phyloP scores from a whole-genome alignment of 2,329 filamentous ascomycete genomes.

The Geosmithia flava region DNA sequence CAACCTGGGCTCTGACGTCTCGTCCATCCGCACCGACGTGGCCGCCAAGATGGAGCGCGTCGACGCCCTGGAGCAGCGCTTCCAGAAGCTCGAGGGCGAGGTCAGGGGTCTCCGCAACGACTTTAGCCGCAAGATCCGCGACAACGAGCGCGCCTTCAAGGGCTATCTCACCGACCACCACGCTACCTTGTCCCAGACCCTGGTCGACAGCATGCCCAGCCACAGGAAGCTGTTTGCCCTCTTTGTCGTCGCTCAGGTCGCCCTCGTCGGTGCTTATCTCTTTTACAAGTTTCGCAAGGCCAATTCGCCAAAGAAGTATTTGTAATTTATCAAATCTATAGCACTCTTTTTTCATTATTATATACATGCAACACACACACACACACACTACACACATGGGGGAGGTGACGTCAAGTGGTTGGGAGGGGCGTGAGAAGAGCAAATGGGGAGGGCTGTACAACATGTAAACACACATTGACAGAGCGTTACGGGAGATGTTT shows the following conservation, averaged over 20 bases:
- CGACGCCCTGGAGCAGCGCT: conserved; percentile 27
- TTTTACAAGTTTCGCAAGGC: conserved; percentile 70
- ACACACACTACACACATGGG: not conserved
- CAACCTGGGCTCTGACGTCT: conserved; percentile 32
- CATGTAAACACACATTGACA: not conserved
- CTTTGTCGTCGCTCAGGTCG: conserved; percentile 61
- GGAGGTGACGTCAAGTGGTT: not conserved
- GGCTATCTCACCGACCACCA: conserved; percentile 38
- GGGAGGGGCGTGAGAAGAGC: not conserved
- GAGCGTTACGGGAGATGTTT: not conserved
- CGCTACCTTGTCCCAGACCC: conserved; percentile 31
- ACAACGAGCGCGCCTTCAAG: conserved; percentile 39
- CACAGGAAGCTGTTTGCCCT: conserved; percentile 50
- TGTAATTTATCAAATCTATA: no score
- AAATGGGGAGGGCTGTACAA: not conserved
- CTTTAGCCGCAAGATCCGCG: conserved; percentile 33
- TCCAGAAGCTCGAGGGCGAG: conserved; percentile 44
- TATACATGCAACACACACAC: not conserved
- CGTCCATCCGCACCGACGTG: conserved; percentile 30
- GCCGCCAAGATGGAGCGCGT: conserved; percentile 33
- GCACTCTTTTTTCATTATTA: no score
- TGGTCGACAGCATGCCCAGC: conserved; percentile 33
- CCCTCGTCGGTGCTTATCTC: conserved; percentile 57
- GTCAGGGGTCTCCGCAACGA: conserved; percentile 45
- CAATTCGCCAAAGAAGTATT: conserved; percentile 80